A percentile compares a stretch with the other conserved stretches of the same genome.
phyloP scores from a whole-genome alignment of 1,284 basidiomycete species.

The Xerocomus cyaneibrunnescens region DNA sequence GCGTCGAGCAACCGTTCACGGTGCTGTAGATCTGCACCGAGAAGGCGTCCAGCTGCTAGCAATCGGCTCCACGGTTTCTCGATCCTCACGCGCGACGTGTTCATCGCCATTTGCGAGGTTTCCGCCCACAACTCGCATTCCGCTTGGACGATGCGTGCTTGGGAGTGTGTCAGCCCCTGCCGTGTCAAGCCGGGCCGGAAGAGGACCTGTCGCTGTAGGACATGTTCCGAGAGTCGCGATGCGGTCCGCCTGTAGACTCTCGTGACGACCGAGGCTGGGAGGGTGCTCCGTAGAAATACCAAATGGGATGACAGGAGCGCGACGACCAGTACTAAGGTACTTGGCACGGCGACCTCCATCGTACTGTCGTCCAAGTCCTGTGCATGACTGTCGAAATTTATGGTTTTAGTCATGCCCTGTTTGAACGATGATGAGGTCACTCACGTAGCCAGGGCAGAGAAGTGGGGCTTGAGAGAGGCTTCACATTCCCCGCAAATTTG shows the following conservation, averaged over 20 bases:
- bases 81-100: constrained; percentile 40
- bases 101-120: constrained; percentile 62
- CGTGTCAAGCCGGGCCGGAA: constrained; percentile 65
- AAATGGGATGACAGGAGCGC: constrained; percentile 75
- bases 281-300: constrained; percentile 54
- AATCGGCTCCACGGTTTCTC: constrained; percentile 75
- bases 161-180: constrained; percentile 44
- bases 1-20: constrained; percentile 12
- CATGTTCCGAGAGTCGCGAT: constrained; percentile 65
- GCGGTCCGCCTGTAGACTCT: constrained; percentile 70
- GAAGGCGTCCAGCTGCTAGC: constrained; percentile 63
- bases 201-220: constrained; percentile 77
- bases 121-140: constrained; percentile 82
- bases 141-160: constrained; percentile 48
- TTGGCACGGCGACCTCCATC: constrained; percentile 55
- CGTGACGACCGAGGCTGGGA: constrained; percentile 57
- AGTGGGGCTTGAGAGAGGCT: constrained; percentile 67
- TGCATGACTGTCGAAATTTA: constrained; percentile 18
- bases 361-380: constrained; percentile 23
- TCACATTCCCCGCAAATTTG: constrained; percentile 82
- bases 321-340: constrained; percentile 68
- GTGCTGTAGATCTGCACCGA: constrained; percentile 48
- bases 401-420: constrained; percentile 2
- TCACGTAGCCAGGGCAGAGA: constrained; percentile 46
- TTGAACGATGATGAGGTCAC: constrained; percentile 16